phyloP scores from a whole-genome alignment of 768 basidiomycete species.

The Tulasnella sp. region DNA sequence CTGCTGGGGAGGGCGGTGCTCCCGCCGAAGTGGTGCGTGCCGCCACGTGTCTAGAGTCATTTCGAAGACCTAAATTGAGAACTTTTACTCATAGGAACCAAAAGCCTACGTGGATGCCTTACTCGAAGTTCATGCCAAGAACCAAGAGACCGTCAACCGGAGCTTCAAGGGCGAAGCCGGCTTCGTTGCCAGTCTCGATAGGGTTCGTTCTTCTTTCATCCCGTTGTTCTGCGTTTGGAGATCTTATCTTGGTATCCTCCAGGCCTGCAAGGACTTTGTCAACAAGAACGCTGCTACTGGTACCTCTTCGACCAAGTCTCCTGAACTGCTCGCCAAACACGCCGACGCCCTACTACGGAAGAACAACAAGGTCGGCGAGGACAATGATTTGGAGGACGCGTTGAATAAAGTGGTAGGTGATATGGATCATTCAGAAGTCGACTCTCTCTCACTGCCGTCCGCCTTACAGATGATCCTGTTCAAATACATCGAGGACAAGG shows the following conservation, averaged over 20 bases:
- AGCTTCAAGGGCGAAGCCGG: constrained; percentile 92
- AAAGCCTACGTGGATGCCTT: constrained; percentile 94
- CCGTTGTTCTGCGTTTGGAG: not conserved
- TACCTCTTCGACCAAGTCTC: constrained; percentile 79
- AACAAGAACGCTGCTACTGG: constrained; percentile 92
- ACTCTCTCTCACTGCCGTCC: not conserved
- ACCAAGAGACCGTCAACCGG: constrained; percentile 81
- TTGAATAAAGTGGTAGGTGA: constrained; percentile 82
- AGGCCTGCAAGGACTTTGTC: constrained; percentile 94
- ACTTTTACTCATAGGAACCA: constrained; percentile 58
- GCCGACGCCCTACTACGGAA: constrained; percentile 87
- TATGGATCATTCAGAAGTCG: too few relatives aligned
- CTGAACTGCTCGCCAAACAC: constrained; percentile 90
- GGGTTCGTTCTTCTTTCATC: constrained; percentile 41
- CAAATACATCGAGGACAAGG: constrained; percentile 98
- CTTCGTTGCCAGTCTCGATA: constrained; percentile 89
- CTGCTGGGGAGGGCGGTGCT: constrained; percentile 54
- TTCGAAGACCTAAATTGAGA: not conserved
- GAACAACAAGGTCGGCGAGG: constrained; percentile 94
- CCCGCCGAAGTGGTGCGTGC: constrained; percentile 56
- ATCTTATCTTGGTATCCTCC: constrained; percentile 38
- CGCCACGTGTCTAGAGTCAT: not conserved
- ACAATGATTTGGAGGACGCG: constrained; percentile 85
- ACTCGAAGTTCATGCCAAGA: constrained; percentile 89
- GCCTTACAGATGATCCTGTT: constrained; percentile 84